Evolutionary conservation across 768 basidiomycete species (phyloP).

Genomic region (Termitomyces sp.): DNA sequence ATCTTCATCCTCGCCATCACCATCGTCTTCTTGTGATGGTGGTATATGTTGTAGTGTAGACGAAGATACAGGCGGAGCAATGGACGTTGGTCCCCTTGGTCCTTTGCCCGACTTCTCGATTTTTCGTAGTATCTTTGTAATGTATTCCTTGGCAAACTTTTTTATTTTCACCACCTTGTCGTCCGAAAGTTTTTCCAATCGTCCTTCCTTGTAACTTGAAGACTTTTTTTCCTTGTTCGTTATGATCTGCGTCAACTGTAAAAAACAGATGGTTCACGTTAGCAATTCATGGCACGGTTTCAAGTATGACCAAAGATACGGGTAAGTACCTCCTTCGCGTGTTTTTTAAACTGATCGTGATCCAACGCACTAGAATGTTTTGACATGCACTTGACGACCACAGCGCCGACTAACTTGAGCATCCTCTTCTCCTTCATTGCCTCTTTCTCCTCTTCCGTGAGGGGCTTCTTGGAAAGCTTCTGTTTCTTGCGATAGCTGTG

Average conservation of each 20-base stretch:
- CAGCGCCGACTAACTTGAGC: slow-evolving; percentile 76
- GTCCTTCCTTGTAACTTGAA: slow-evolving; percentile 65
- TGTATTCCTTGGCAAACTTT: slow-evolving; percentile 89
- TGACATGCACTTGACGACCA: slow-evolving; percentile 91
- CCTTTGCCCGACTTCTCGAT: slow-evolving; percentile 47
- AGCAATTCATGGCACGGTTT: background rate
- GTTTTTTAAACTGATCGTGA: slow-evolving; percentile 85
- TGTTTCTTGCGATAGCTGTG: slow-evolving; percentile 28
- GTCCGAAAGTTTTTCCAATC: slow-evolving; percentile 72
- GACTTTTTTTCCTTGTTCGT: slow-evolving; percentile 97
- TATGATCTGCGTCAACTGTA: slow-evolving; percentile 77
- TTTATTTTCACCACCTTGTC: slow-evolving; percentile 90
- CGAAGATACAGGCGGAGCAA: slow-evolving; percentile 26
- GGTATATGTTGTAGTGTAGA: slow-evolving; percentile 38
- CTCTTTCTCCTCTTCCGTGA: slow-evolving; percentile 55
- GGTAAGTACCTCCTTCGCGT: slow-evolving; percentile 82
- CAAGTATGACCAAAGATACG: background rate
- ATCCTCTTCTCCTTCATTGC: slow-evolving; percentile 77
- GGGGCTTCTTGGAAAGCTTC: slow-evolving; percentile 34
- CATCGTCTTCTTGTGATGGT: slow-evolving; percentile 20
- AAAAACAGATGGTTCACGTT: background rate
- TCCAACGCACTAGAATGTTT: slow-evolving; percentile 77
- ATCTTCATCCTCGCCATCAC: slow-evolving; percentile 30
- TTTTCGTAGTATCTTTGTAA: slow-evolving; percentile 71
- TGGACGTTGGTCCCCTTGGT: slow-evolving; percentile 20